Conservation (phyloP, 208 protist species). For the Herpetomonas tarakana region DNA sequence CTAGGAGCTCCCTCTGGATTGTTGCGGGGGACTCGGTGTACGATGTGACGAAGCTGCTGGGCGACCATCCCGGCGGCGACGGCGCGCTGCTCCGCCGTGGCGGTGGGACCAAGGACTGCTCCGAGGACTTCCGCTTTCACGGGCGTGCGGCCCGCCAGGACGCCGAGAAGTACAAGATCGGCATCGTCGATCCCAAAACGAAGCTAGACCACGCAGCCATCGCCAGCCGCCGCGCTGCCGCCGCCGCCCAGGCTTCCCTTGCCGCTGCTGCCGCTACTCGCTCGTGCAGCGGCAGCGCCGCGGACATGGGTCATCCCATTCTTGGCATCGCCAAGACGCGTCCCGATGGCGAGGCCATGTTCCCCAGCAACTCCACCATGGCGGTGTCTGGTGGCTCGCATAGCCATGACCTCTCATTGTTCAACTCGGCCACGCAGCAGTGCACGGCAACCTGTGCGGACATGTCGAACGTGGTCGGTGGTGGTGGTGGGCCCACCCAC, state of each 20-base stretch:
- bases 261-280: not conserved
- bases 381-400: no score
- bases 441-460: not conserved
- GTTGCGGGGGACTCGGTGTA: constrained; percentile 25
- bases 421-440: no score
- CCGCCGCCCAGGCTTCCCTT: not conserved
- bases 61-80: constrained; percentile 22
- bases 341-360: no score
- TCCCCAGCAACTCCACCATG: no score
- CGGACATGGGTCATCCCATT: no score
- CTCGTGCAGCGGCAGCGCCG: no score
- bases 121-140: constrained; percentile 23
- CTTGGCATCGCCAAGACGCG: no score
- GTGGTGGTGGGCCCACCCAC: not conserved
- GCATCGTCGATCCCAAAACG: constrained; percentile 1
- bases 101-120: constrained; percentile 24
- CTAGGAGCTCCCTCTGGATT: constrained; percentile 24
- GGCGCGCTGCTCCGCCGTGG: constrained; percentile 19
- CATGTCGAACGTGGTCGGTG: not conserved
- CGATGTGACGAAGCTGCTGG: constrained; percentile 24
- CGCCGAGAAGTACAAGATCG: constrained; percentile 17
- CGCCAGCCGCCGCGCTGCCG: not conserved
- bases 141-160: constrained; percentile 4
- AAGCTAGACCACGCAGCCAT: not conserved
- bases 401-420: no score